Percentiles rank a stretch among this genome's conserved stretches.
phyloP scores from a whole-genome alignment of 352 stramenopile species.

The Phytophthora ohioensis region DNA sequence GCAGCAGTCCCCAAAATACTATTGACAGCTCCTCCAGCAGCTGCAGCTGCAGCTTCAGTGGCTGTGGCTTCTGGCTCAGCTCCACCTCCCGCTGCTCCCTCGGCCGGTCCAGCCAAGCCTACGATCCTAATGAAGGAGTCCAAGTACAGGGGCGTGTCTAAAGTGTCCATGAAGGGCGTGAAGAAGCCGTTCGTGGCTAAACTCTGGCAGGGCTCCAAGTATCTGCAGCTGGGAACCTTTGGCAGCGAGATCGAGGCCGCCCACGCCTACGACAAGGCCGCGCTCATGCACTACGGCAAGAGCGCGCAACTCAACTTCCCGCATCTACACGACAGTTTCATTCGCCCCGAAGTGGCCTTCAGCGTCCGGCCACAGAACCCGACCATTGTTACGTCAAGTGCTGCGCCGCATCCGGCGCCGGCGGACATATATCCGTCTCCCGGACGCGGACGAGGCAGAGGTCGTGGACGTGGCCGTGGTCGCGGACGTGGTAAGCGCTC shows the following conservation, averaged over 20 bases:
- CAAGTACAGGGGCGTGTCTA: slow-evolving; percentile 84
- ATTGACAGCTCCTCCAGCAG: background rate
- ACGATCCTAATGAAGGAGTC: slow-evolving; percentile 66
- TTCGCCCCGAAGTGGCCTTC: slow-evolving; percentile 49
- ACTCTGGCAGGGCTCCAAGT: slow-evolving; percentile 71
- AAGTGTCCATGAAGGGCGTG: slow-evolving; percentile 79
- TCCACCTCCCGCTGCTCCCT: background rate
- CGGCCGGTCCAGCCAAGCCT: slow-evolving; percentile 14
- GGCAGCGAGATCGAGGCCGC: slow-evolving; percentile 83
- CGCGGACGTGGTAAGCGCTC: slow-evolving; percentile 67
- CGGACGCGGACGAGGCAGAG: slow-evolving; percentile 45
- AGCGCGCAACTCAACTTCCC: slow-evolving; percentile 82
- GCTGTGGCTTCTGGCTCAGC: background rate
- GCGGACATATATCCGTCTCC: slow-evolving; percentile 24
- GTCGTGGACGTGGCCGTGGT: slow-evolving; percentile 57
- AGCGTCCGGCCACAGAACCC: slow-evolving; percentile 31
- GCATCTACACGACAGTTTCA: slow-evolving; percentile 77
- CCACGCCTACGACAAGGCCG: slow-evolving; percentile 84
- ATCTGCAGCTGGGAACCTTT: slow-evolving; percentile 75
- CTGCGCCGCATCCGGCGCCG: slow-evolving; percentile 6
- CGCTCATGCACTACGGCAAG: slow-evolving; percentile 72
- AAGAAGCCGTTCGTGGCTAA: slow-evolving; percentile 88
- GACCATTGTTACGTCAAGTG: slow-evolving; percentile 3
- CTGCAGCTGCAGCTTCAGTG: slow-evolving; percentile 1
- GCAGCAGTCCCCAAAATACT: background rate